These are phyloP conservation scores for Pisolithus microcarpus DNA, from an alignment of 768 basidiomycete species.

Conservation along the genomic window DNA sequence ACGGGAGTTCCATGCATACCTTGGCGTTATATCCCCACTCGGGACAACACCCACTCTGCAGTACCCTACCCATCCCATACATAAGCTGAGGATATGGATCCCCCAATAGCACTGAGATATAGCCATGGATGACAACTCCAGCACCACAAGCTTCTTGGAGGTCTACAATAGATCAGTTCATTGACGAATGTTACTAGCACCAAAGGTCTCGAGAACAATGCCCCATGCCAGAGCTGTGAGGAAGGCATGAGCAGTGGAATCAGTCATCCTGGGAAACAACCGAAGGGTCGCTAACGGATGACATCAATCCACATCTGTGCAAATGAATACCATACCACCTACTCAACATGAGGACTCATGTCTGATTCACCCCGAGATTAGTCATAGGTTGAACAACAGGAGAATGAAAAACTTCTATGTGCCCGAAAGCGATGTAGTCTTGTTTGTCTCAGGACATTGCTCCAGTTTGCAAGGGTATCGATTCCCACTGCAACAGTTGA, in stretches of 20 bases:
- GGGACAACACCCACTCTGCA: slow-evolving; percentile 72
- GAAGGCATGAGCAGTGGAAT: slow-evolving; percentile 67
- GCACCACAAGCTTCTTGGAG: slow-evolving; percentile 76
- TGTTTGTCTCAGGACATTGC: slow-evolving; percentile 76
- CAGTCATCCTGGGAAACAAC: slow-evolving; percentile 82
- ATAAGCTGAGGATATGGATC: slow-evolving; percentile 78
- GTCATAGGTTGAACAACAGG: neutral
- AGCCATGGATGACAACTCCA: slow-evolving; percentile 79
- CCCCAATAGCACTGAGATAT: slow-evolving; percentile 85
- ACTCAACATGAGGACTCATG: slow-evolving; percentile 78
- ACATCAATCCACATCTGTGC: slow-evolving; percentile 12
- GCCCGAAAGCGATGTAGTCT: slow-evolving; percentile 70
- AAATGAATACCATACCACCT: slow-evolving; percentile 19
- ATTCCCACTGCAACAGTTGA: slow-evolving; percentile 59
- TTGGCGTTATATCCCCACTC: slow-evolving; percentile 94
- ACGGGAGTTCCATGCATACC: slow-evolving; percentile 33
- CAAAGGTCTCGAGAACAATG: slow-evolving; percentile 86
- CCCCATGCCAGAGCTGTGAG: slow-evolving; percentile 68
- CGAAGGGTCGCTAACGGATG: slow-evolving; percentile 59
- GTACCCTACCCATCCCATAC: slow-evolving; percentile 58
- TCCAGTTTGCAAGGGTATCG: slow-evolving; percentile 86
- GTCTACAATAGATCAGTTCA: slow-evolving; percentile 67
- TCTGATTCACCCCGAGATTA: slow-evolving; percentile 35
- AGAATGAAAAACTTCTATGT: slow-evolving; percentile 53
- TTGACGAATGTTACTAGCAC: slow-evolving; percentile 89